Evolutionary conservation across 2,329 filamentous ascomycete genomes (phyloP).

Genomic region (Penicillium sp.): DNA sequence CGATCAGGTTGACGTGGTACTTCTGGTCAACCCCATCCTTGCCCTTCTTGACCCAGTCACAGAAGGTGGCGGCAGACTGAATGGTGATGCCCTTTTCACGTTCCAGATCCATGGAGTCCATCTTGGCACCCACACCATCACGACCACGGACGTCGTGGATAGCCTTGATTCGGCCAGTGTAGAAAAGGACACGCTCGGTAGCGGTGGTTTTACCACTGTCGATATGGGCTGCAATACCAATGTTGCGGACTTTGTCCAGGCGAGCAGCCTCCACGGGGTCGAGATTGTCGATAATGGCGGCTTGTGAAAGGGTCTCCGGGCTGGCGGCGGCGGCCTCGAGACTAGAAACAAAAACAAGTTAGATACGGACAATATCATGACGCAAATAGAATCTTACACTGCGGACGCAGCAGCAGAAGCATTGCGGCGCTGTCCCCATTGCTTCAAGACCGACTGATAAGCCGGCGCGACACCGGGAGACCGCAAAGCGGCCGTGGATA

Average conservation of each 20-base stretch:
- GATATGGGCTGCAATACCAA: constrained; percentile 98
- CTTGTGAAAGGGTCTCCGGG: constrained; percentile 55
- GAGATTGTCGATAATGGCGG: constrained; percentile 72
- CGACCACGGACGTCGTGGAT: constrained; percentile 92
- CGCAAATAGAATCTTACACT: constrained; percentile 34
- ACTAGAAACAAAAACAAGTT: constrained; percentile 28
- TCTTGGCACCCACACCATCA: constrained; percentile 94
- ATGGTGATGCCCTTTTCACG: constrained; percentile 98
- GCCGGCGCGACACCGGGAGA: constrained; percentile 29
- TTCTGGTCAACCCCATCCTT: constrained; percentile 73
- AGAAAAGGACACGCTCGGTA: constrained; percentile 95
- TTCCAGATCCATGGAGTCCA: constrained; percentile 99
- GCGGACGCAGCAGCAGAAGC: constrained; percentile 43
- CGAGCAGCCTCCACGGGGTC: constrained; percentile 72
- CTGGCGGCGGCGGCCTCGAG: constrained; percentile 56
- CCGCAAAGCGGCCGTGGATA: constrained; percentile 36
- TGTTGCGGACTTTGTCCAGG: constrained; percentile 81
- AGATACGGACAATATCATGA: not conserved
- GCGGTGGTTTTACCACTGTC: constrained; percentile 97
- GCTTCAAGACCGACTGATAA: constrained; percentile 37
- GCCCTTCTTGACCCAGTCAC: constrained; percentile 88
- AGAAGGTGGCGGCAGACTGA: constrained; percentile 95
- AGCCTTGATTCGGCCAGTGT: constrained; percentile 91
- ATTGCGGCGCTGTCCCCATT: constrained; percentile 43
- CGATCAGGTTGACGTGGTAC: constrained; percentile 97